Evolutionary conservation across 805 yeast species (phyloP).

Genomic region (Ogataea corticis): DNA sequence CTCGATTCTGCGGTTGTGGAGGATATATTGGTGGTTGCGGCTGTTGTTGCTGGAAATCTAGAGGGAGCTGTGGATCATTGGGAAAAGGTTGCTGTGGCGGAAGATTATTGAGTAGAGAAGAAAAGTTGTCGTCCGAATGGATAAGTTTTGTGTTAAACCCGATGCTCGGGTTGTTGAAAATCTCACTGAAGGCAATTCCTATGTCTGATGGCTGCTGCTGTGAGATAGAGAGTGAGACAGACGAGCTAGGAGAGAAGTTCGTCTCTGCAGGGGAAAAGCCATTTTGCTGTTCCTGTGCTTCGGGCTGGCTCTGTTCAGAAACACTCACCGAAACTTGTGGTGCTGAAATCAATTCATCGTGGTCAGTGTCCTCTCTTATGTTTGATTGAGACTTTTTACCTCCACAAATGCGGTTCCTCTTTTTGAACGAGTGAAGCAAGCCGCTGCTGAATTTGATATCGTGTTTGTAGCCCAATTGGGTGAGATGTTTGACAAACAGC

Average conservation of each 20-base stretch:
- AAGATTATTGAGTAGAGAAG: constrained; percentile 16
- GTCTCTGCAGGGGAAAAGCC: neutral
- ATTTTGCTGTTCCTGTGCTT: neutral
- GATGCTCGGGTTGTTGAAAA: constrained; percentile 28
- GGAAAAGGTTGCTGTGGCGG: constrained; percentile 3
- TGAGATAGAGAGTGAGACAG: neutral
- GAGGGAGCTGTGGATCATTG: constrained; percentile 1
- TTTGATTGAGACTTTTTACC: constrained; percentile 18
- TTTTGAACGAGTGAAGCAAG: constrained; percentile 36
- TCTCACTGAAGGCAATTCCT: constrained; percentile 30
- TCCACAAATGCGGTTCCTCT: constrained; percentile 27
- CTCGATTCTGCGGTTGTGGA: neutral
- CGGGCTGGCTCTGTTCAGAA: constrained; percentile 4
- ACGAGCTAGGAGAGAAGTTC: neutral
- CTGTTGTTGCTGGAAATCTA: constrained; percentile 2
- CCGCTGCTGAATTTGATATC: constrained; percentile 34
- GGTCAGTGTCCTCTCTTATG: too few species aligned
- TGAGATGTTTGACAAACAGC: constrained; percentile 8
- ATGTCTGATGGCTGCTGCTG: constrained; percentile 1
- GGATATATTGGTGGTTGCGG: neutral
- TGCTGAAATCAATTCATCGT: too few species aligned
- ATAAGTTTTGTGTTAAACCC: constrained; percentile 40
- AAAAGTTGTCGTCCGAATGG: constrained; percentile 36
- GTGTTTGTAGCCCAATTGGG: constrained; percentile 25
- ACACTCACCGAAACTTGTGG: constrained; percentile 8